These are phyloP conservation scores for Nigrospora osmanthi DNA, from an alignment of 2,329 filamentous ascomycete genomes.

Conservation along the genomic window DNA sequence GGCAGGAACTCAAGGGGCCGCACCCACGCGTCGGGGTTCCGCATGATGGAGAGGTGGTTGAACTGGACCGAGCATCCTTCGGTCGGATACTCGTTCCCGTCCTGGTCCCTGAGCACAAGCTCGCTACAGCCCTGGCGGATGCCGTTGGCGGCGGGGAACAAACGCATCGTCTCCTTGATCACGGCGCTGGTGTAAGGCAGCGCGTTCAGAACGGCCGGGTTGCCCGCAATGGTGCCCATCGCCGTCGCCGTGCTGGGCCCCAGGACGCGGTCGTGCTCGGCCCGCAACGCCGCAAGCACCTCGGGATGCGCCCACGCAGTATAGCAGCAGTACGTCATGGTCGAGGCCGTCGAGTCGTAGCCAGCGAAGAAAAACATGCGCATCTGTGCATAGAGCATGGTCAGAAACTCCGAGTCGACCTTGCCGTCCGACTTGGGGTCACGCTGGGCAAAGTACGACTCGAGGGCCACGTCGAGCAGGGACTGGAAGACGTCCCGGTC, in stretches of 20 bases:
- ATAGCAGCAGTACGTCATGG: constrained; percentile 21
- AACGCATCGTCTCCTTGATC: constrained; percentile 8
- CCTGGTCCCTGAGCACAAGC: neutral
- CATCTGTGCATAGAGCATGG: constrained; percentile 21
- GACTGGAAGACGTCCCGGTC: constrained; percentile 15
- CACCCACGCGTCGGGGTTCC: constrained; percentile 5
- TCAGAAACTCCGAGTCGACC: constrained; percentile 17
- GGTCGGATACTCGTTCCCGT: constrained; percentile 1
- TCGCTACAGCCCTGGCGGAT: constrained; percentile 25
- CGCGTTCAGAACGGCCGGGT: constrained; percentile 26
- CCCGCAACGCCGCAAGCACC: constrained; percentile 17
- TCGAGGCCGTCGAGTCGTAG: constrained; percentile 28
- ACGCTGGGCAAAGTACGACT: constrained; percentile 18
- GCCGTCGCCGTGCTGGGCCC: constrained; percentile 30
- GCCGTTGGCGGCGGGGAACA: constrained; percentile 30
- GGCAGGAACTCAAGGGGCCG: constrained; percentile 5
- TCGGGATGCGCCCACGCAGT: constrained; percentile 20
- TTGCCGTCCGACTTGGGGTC: constrained; percentile 8
- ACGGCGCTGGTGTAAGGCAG: neutral
- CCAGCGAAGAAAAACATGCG: constrained; percentile 29
- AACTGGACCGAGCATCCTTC: neutral
- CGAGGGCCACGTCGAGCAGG: constrained; percentile 23
- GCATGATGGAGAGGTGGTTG: constrained; percentile 3
- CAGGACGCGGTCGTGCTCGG: constrained; percentile 44
- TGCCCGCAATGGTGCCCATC: constrained; percentile 27